Evolutionary conservation across 192 early-diverging fungal genomes (phyloP).

Genomic region (Obelidium mucronatum): DNA sequence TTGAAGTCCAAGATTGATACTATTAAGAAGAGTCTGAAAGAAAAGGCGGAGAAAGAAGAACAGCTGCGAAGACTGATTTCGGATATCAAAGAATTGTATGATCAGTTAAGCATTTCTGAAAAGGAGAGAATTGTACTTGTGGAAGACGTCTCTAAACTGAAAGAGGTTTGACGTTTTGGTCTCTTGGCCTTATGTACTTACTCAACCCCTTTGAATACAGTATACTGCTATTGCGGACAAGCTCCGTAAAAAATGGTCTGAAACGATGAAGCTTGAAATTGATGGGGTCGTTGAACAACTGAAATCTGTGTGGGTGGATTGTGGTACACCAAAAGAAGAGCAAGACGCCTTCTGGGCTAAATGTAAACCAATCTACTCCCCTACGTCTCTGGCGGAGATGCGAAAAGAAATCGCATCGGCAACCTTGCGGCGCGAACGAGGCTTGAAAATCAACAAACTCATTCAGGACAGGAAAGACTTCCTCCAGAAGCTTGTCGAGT

Average conservation of each 20-base stretch:
- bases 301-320: constrained; percentile 45
- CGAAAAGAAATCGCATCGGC: constrained; percentile 36
- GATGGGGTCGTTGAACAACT: constrained; percentile 32
- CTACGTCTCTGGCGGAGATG: constrained; percentile 37
- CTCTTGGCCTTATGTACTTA: background rate
- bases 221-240: constrained; percentile 39
- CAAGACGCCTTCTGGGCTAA: constrained; percentile 15
- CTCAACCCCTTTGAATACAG: constrained; percentile 7
- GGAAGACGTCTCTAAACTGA: constrained; percentile 11
- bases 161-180: background rate
- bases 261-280: constrained; percentile 41
- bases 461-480: constrained; percentile 43
- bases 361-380: constrained; percentile 45
- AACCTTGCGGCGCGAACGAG: constrained; percentile 30
- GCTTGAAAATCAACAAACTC: constrained; percentile 23
- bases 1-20: background rate
- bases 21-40: background rate
- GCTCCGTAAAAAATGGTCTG: constrained; percentile 35
- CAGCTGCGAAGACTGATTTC: constrained; percentile 17
- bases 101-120: constrained; percentile 31
- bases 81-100: constrained; percentile 46
- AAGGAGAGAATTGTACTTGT: constrained; percentile 17
- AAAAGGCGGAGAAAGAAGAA: constrained; percentile 8
- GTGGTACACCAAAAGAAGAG: constrained; percentile 34
- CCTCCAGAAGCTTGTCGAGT: constrained; percentile 72